A percentile compares a stretch with the other conserved stretches of the same genome.
Evolutionary conservation across 2,329 filamentous ascomycete species (phyloP).

Genomic region (Exophiala xenobiotica): DNA sequence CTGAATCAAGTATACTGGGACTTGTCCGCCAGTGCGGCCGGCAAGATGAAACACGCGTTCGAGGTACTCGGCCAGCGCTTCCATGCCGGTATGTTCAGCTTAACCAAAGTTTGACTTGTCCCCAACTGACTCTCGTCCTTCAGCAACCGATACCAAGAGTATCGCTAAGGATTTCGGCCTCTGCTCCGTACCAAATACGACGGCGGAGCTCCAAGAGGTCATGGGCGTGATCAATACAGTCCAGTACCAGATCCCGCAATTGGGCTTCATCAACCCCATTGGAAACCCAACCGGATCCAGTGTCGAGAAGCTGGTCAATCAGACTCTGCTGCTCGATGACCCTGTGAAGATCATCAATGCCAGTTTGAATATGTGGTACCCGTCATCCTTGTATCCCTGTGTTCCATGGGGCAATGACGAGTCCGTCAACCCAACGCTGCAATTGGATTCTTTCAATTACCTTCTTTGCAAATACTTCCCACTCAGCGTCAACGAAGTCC

Average conservation of each 20-base stretch:
- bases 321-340: neutral
- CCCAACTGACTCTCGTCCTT: neutral
- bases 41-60: slow-evolving; percentile 10
- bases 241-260: neutral
- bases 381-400: slow-evolving; percentile 1
- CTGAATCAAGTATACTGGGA: slow-evolving; percentile 9
- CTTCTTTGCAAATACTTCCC: slow-evolving; percentile 15
- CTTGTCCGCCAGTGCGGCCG: slow-evolving; percentile 7
- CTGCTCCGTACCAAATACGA: slow-evolving; percentile 5
- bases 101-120: too few species aligned
- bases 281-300: neutral
- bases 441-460: slow-evolving; percentile 8
- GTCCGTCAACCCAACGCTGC: slow-evolving; percentile 2
- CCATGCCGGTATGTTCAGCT: neutral
- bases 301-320: neutral
- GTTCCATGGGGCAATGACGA: slow-evolving; percentile 2
- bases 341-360: neutral
- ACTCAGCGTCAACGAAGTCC: slow-evolving; percentile 2
- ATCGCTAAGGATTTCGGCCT: slow-evolving; percentile 11
- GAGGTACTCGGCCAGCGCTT: neutral
- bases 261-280: neutral
- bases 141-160: slow-evolving; percentile 7
- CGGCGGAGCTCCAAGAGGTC: neutral
- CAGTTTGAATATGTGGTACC: neutral
- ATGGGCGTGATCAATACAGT: neutral